Evolutionary conservation across 108 stramenopile genomes (phyloP).

Genomic region (Hondaea fermentalgiana): DNA sequence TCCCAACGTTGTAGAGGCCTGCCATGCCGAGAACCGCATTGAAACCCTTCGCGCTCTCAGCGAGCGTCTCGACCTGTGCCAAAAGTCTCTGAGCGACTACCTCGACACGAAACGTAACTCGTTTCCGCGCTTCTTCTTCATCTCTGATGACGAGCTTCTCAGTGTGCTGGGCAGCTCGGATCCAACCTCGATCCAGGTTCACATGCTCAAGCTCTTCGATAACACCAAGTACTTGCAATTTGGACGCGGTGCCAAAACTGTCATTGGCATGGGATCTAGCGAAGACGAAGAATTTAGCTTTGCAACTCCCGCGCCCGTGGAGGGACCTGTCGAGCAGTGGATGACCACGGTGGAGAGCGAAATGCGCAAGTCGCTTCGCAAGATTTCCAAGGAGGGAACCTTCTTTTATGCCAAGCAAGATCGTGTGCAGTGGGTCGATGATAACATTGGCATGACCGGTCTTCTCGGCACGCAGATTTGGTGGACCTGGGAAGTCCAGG

Average conservation of each 20-base stretch:
- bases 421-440: conserved; percentile 51
- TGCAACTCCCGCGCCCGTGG: conserved; percentile 29
- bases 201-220: conserved; percentile 63
- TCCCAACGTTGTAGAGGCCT: conserved; percentile 56
- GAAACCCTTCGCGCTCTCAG: conserved; percentile 37
- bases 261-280: conserved; percentile 45
- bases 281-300: conserved; percentile 54
- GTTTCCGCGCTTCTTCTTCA: conserved; percentile 66
- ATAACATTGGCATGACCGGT: conserved; percentile 53
- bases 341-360: conserved; percentile 53
- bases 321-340: conserved; percentile 62
- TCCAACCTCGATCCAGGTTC: conserved; percentile 57
- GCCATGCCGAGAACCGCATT: conserved; percentile 42
- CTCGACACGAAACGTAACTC: conserved; percentile 60
- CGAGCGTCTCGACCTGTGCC: conserved; percentile 53
- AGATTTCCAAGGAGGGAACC: conserved; percentile 57
- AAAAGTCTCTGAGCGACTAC: conserved; percentile 57
- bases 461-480: conserved; percentile 57
- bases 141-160: conserved; percentile 64
- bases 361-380: conserved; percentile 42
- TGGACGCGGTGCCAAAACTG: conserved; percentile 36
- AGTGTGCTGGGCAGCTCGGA: conserved; percentile 53
- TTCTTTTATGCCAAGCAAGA: conserved; percentile 49
- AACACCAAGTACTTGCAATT: conserved; percentile 55
- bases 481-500: conserved; percentile 61